Evolutionary conservation across 352 stramenopile species (phyloP), one percentile per base, ranked within the genome.

Genomic region (Phytophthora cryptogea): DNA sequence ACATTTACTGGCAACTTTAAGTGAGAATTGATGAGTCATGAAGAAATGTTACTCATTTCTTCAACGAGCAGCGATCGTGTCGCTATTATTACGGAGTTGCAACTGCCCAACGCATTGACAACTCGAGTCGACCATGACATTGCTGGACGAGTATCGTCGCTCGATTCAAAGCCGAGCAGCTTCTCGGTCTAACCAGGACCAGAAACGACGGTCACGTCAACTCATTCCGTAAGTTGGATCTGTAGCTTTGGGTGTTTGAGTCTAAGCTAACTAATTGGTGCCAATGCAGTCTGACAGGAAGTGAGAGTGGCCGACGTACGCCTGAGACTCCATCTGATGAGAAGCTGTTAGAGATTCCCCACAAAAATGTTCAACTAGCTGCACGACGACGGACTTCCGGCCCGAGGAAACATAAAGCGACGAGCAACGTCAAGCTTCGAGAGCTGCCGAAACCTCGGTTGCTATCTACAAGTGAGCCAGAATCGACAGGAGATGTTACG

Each of bases 71-170:
- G 20, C 20, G 14, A 20, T 3, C 35, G 11, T 14, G 6, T 39
- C 36, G 36, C 62, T 70, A 70, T 62, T 48, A 45, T 70, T 66
- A 66, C 28, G 17, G 6, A 5, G 14, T 7, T 49, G 11, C 37
- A 62, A 56, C 59, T 20, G 37, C 39, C 17, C 47, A 30, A n/a
- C 8, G 20, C 23, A 54, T 20, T 14, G 3, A 2, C 32, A 6
- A 2, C 5, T 60, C 32, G 51, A 48, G 27, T 5, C 5, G 26
- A 58, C 2, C 20, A 90, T 90, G 80, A 90, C 78, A 36, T 73
- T 90, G 54, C 59, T 90, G 17, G 78, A 88, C 36, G 74, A 88
- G 17, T 89, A 86, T 47, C 80, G 74, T 1, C 76, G 74, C 42
- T 72, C 74, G 0, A 63, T 86, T 26, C 78, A 88, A 41, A 72